Evolutionary conservation across 176 grass and related monocot genomes (phyloP), one percentile per base, ranked within the genome.

Genomic region (Hsuehochloa calcarea): DNA sequence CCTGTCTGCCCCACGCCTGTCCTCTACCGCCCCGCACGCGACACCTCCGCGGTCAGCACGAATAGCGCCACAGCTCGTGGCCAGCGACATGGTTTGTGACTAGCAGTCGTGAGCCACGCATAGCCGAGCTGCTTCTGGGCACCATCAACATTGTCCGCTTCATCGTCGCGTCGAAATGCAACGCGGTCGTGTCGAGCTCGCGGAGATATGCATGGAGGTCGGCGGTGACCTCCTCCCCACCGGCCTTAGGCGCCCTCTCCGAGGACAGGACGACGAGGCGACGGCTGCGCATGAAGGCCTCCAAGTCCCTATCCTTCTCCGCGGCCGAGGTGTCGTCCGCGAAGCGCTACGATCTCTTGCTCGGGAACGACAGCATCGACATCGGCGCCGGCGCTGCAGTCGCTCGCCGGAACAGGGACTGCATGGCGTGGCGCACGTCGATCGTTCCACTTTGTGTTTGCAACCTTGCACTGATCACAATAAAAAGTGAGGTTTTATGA

Each of bases 161-260:
- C 27, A 73, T 52, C 10, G 91, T 79, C n/a, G 80, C 61, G 62
- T 76, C 77, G 80, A 87, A 90, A 35, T 69, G 87, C 62, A 69
- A 80, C 22, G 40, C 72, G 56, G 90, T 37, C 40, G 77, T 65
- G 67, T 88, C 58, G 68, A 96, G 17, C 44, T 61, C 3, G 63
- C 90, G 86, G 72, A 85, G 74, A 82, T 96, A 96, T 8, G 31
- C 68, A 23, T 80, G 81, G 55, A 87, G 90, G 26, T 50, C 14
- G 13, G 47, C 47, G 47, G 47, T 14, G 47, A 50, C 47, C 13
- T 50, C 13, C 14, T 50, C 47, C 47, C 14, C 14, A 4, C 38
- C 26, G 15, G 4, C 12, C 4, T 41, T 44, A 40, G 14, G 52
- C 20, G n/a, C n/a, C 59, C 37, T 50, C 40, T 41, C 76, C 84